Evolutionary conservation across 225 moss, liverwort and hornwort genomes (phyloP).

Genomic region (Asterella californica): DNA sequence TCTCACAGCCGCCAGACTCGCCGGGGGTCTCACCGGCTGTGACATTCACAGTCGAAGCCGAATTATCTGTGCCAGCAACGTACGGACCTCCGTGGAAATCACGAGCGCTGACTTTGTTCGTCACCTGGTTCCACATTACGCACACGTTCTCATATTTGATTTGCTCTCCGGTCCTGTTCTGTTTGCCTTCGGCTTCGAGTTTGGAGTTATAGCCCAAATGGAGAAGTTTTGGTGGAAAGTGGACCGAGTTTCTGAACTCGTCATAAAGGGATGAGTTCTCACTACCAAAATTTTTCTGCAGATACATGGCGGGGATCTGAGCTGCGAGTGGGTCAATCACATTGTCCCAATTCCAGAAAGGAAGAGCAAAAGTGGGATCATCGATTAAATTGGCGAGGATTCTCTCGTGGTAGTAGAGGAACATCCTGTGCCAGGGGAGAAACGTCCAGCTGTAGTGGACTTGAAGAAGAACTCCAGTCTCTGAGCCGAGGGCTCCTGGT

Average conservation of each 20-base stretch:
- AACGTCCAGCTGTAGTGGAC: too few relatives aligned
- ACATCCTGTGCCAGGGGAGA: not conserved
- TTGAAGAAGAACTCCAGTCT: too few relatives aligned
- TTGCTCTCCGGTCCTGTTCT: slow-evolving; percentile 17
- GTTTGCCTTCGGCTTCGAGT: slow-evolving; percentile 7
- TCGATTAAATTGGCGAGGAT: not conserved
- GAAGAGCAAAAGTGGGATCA: too few relatives aligned
- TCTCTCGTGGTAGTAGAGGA: slow-evolving; percentile 2
- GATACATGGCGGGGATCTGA: slow-evolving; percentile 5
- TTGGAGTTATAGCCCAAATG: slow-evolving; percentile 31
- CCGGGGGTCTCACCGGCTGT: not conserved
- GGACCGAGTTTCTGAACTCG: slow-evolving; percentile 24
- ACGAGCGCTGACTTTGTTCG: too few relatives aligned
- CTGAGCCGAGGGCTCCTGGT: too few relatives aligned
- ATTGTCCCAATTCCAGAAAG: not conserved
- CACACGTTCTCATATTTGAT: slow-evolving; percentile 22
- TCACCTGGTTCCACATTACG: too few relatives aligned
- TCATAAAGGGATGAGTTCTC: slow-evolving; percentile 12
- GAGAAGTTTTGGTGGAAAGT: slow-evolving; percentile 29
- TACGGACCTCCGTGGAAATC: too few relatives aligned
- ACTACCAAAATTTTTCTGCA: too few relatives aligned
- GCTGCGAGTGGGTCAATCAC: not conserved
- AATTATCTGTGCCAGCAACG: not conserved
- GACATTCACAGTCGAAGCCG: slow-evolving; percentile 26
- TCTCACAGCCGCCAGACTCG: slow-evolving; percentile 11